These are phyloP conservation scores for Nevesoporus exiguus DNA, from an alignment of 768 basidiomycete genomes.

Conservation along the genomic window DNA sequence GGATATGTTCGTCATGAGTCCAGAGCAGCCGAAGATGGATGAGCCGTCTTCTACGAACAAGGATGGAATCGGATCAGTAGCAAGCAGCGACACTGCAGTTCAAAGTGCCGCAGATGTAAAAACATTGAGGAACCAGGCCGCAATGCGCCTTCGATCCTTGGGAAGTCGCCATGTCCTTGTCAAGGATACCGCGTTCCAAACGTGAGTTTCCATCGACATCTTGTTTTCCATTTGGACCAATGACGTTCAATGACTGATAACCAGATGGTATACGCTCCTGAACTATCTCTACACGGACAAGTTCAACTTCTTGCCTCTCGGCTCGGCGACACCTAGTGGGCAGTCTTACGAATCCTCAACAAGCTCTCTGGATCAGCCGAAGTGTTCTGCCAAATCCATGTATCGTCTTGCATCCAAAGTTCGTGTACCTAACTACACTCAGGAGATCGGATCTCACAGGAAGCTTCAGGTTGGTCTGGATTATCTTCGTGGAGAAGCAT, in stretches of 20 bases:
- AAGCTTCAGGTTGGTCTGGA: conserved; percentile 19
- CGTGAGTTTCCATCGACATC: neutral
- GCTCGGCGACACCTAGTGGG: conserved; percentile 4
- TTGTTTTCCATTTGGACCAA: too few relatives aligned
- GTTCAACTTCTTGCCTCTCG: conserved; percentile 32
- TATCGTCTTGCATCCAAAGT: conserved; percentile 42
- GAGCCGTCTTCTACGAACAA: neutral
- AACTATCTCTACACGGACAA: conserved; percentile 39
- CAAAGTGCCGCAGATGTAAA: too few relatives aligned
- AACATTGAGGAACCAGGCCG: neutral
- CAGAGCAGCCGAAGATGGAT: conserved; percentile 1
- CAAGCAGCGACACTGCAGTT: neutral
- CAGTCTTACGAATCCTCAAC: conserved; percentile 1
- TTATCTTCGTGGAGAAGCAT: conserved; percentile 14
- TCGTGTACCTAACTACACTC: neutral
- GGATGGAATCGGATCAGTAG: neutral
- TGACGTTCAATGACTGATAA: neutral
- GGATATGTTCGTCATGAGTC: conserved; percentile 21
- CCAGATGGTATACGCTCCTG: conserved; percentile 38
- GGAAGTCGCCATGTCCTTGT: conserved; percentile 11
- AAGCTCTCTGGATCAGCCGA: conserved; percentile 5
- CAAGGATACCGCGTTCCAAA: neutral
- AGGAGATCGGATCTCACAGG: neutral
- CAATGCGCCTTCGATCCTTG: conserved; percentile 7
- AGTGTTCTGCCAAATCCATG: conserved; percentile 45